phyloP scores from a whole-genome alignment of 768 basidiomycete species.

The Galerina sulciceps region DNA sequence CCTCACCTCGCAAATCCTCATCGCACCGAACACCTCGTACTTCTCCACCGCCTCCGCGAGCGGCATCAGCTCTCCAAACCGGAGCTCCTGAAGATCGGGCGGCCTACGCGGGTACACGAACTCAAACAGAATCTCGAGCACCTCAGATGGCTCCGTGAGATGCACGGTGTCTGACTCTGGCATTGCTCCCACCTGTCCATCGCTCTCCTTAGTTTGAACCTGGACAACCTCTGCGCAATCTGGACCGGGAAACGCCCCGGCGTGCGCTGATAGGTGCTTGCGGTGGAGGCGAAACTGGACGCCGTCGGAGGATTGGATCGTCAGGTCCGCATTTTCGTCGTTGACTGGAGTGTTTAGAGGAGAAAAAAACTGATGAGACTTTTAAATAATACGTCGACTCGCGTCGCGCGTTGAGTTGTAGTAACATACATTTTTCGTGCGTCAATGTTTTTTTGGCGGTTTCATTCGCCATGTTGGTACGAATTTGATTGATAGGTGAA shows the following conservation, averaged over 20 bases:
- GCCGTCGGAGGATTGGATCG: slow-evolving; percentile 4
- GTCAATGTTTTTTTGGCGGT: too few species aligned
- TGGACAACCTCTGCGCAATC: too few species aligned
- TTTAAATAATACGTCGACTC: too few species aligned
- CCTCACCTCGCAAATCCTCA: slow-evolving; percentile 16
- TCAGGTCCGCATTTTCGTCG: slow-evolving; percentile 7
- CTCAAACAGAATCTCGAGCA: slow-evolving; percentile 28
- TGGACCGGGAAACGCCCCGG: slow-evolving; percentile 14
- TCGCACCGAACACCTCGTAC: slow-evolving; percentile 24
- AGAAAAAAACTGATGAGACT: too few species aligned
- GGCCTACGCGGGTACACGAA: slow-evolving; percentile 26
- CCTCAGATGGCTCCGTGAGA: slow-evolving; percentile 19
- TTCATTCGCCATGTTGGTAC: too few species aligned
- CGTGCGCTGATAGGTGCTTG: slow-evolving; percentile 1
- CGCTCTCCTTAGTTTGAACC: too few species aligned
- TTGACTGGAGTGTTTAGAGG: slow-evolving; percentile 20
- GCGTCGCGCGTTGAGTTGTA: too few species aligned
- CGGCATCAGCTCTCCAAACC: slow-evolving; percentile 3
- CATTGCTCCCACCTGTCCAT: too few species aligned
- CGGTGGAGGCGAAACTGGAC: slow-evolving; percentile 9
- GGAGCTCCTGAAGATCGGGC: slow-evolving; percentile 6
- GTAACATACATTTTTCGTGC: too few species aligned
- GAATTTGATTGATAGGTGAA: too few species aligned
- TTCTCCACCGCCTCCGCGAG: slow-evolving; percentile 26
- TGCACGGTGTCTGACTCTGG: slow-evolving; percentile 11